Percentiles rank a stretch among this genome's conserved stretches.
These are phyloP conservation scores for Prunus yedoensis DNA, from an alignment of 331 rosid genomes.

Conservation along the genomic window DNA sequence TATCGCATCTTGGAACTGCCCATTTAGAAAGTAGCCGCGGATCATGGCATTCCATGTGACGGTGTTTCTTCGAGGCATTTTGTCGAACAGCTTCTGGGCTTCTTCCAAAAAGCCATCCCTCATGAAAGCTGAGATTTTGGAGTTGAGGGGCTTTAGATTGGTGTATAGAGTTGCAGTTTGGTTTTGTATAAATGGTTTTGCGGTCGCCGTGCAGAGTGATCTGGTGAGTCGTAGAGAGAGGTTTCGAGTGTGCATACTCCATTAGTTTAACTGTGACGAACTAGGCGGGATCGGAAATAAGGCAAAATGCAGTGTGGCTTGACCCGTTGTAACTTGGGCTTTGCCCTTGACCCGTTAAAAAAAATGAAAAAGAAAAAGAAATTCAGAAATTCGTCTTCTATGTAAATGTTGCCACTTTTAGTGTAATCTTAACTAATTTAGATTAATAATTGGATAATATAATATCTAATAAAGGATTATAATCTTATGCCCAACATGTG, in stretches of 20 bases:
- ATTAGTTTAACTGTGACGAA: constrained; percentile 4
- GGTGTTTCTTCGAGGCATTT: constrained; percentile 43
- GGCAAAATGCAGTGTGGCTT: background rate
- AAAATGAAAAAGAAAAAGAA: too few relatives aligned
- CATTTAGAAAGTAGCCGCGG: constrained; percentile 40
- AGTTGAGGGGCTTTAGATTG: constrained; percentile 44
- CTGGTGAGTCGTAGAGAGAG: constrained; percentile 11
- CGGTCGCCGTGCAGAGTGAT: constrained; percentile 16
- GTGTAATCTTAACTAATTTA: too few relatives aligned
- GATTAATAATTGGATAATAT: too few relatives aligned
- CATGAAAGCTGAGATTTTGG: constrained; percentile 41
- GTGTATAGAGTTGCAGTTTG: background rate
- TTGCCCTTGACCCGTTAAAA: background rate
- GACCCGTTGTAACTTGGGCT: background rate
- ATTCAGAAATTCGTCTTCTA: too few relatives aligned
- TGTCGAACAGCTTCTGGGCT: constrained; percentile 49
- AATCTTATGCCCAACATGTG: too few relatives aligned
- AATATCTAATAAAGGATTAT: too few relatives aligned
- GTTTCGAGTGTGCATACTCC: constrained; percentile 34
- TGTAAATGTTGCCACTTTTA: too few relatives aligned
- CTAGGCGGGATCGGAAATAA: background rate
- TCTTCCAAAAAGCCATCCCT: constrained; percentile 34
- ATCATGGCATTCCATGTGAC: constrained; percentile 55
- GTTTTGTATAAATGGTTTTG: constrained; percentile 4
- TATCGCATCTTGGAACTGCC: constrained; percentile 12